Conservation (phyloP, 768 basidiomycete genomes). For the Naganishia onofrii region DNA sequence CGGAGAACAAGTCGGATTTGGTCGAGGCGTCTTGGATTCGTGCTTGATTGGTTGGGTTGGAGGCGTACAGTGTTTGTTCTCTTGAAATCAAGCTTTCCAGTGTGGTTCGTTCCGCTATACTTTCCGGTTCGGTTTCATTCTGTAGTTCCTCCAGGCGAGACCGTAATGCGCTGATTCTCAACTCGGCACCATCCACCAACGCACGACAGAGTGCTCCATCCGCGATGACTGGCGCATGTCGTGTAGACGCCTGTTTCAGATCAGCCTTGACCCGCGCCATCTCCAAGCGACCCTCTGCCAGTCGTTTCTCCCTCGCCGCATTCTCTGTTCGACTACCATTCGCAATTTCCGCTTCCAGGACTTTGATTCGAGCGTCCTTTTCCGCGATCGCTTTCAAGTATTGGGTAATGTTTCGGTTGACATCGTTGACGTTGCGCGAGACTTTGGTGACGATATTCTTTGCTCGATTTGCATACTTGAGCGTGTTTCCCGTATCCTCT, state of each 20-base stretch:
- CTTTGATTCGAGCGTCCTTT: conserved; percentile 75
- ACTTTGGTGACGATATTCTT: conserved; percentile 98
- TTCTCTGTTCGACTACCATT: conserved; percentile 66
- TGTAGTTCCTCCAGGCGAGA: conserved; percentile 36
- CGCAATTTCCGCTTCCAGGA: conserved; percentile 79
- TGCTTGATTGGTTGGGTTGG: conserved; percentile 34
- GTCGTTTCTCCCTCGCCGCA: conserved; percentile 66
- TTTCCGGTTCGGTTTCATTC: conserved; percentile 24
- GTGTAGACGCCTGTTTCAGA: conserved; percentile 30
- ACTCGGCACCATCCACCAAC: conserved; percentile 41
- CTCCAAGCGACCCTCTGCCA: conserved; percentile 55
- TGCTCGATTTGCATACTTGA: conserved; percentile 94
- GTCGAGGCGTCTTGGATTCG: conserved; percentile 28
- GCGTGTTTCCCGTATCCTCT: conserved; percentile 97
- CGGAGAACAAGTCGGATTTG: conserved; percentile 35
- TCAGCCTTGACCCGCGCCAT: conserved; percentile 29
- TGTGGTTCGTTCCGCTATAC: conserved; percentile 32
- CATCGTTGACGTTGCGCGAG: conserved; percentile 89
- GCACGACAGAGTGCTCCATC: conserved; percentile 40
- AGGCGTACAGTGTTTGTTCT: conserved; percentile 36
- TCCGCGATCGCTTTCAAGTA: conserved; percentile 93
- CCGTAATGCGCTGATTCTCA: conserved; percentile 36
- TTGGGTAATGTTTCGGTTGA: conserved; percentile 88
- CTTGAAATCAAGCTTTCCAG: conserved; percentile 32
- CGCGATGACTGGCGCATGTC: conserved; percentile 30